These are phyloP conservation scores for Auriscalpium microsporum DNA, from an alignment of 768 basidiomycete species.

Conservation along the genomic window DNA sequence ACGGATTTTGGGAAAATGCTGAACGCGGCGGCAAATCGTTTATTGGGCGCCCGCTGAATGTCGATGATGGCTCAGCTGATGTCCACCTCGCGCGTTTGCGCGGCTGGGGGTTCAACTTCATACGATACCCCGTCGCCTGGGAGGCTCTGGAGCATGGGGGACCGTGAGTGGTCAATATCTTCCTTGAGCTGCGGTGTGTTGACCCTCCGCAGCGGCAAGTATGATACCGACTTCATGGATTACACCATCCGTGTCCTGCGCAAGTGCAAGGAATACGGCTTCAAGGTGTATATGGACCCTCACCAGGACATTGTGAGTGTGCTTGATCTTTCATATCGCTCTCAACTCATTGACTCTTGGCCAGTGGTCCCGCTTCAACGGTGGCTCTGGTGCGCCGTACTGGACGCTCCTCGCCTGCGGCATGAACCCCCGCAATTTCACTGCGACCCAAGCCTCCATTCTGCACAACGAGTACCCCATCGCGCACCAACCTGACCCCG, in stretches of 20 bases:
- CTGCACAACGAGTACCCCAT: constrained; percentile 84
- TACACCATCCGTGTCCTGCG: constrained; percentile 81
- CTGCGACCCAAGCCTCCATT: constrained; percentile 76
- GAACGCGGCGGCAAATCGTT: constrained; percentile 66
- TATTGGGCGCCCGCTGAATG: constrained; percentile 65
- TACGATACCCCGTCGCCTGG: constrained; percentile 87
- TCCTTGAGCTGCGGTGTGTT: neutral
- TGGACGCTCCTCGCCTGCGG: constrained; percentile 92
- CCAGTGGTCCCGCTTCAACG: constrained; percentile 92
- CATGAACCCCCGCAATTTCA: constrained; percentile 78
- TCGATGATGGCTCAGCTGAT: constrained; percentile 82
- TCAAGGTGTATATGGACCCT: constrained; percentile 88
- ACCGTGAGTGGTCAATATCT: constrained; percentile 57
- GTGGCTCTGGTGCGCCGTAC: constrained; percentile 90
- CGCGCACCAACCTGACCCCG: constrained; percentile 54
- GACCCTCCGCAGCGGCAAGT: constrained; percentile 56
- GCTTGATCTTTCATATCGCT: neutral
- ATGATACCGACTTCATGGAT: constrained; percentile 88
- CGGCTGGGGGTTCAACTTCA: constrained; percentile 90
- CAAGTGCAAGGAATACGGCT: constrained; percentile 89
- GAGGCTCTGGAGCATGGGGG: constrained; percentile 90
- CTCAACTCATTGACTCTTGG: neutral
- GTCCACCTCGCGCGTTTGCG: constrained; percentile 76
- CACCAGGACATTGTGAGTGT: constrained; percentile 87
- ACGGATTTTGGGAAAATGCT: constrained; percentile 77